phyloP scores from a whole-genome alignment of 306 rosid species.

The Lotus japonicus region DNA sequence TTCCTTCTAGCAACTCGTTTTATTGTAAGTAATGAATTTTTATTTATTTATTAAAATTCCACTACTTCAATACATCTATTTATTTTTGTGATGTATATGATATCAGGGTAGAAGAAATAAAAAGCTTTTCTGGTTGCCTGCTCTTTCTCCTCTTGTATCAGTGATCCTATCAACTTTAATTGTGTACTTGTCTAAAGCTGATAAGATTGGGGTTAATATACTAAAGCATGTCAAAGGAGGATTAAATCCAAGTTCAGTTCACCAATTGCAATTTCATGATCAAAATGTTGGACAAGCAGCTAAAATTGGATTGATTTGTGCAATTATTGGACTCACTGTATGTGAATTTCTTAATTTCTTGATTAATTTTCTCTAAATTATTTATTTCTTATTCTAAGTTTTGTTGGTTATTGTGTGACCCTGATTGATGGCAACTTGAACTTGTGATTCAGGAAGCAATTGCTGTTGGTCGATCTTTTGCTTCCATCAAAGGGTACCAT shows the following conservation, averaged over 20 bases:
- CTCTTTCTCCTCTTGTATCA: conserved; percentile 66
- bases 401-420: background rate
- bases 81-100: background rate
- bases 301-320: conserved; percentile 61
- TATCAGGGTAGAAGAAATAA: conserved; percentile 70
- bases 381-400: background rate
- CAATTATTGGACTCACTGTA: conserved; percentile 74
- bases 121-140: conserved; percentile 73
- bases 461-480: conserved; percentile 84
- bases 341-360: background rate
- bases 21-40: conserved; percentile 46
- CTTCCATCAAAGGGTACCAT: conserved; percentile 71
- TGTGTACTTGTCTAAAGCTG: conserved; percentile 62
- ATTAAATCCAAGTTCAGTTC: conserved; percentile 58
- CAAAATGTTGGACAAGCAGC: conserved; percentile 63
- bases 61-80: background rate
- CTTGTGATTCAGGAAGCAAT: conserved; percentile 43
- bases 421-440: background rate
- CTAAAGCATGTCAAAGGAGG: conserved; percentile 64
- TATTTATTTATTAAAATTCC: background rate
- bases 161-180: conserved; percentile 67
- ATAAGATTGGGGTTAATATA: conserved; percentile 64
- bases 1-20: conserved; percentile 58
- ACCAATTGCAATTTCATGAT: conserved; percentile 48
- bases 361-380: background rate